Base-by-base conservation (phyloP, 768 basidiomycete species). In the Trametes elegans region DNA sequence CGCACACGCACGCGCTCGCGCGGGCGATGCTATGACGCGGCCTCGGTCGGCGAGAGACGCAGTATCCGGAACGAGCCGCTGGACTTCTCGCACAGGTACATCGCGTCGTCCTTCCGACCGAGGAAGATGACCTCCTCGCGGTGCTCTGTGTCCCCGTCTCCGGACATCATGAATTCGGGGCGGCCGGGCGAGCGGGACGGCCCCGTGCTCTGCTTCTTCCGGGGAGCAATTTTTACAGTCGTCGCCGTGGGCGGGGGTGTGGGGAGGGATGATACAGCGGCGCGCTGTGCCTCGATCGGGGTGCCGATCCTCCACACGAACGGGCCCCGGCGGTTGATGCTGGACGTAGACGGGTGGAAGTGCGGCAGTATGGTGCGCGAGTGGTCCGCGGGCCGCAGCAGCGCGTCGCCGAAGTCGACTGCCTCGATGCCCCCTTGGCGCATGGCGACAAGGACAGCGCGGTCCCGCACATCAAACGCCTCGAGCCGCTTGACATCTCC, bases 261-360 rank as follows among this genome's bases (percentile, higher is more conserved):
- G 69, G 21, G 76, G 70, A 42, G 34, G 4, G 78, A 66, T 14
- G 78, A 66, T 29, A 75, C 72, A 4, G 73, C 66, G 1, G 70
- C 68, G 2, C 73, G 61, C 1, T 76, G 71, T 16, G 78, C 65
- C 27, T 77, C 68, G 8, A 90, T 72, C 1, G 88, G 86, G 10
- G 83, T 84, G 24, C 90, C 90, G 48, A 90, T 90, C 68, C 79
- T 87, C 90, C 90, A 93, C 4, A 90, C 81, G 64, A 85, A 93
- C 3, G 90, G 83, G 5, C 76, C 79, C 11, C 90, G 80, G 44
- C 90, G 76, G 65, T 84, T 90, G 61, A 81, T 76, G 49, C 78
- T 81, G 18, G 78, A 83, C 11, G 76, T 69, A 7, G 84, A 75
- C 9, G 88, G 79, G 41, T 77, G 74, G 65, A 89, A 93, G 58